Evolutionary conservation across 1,284 basidiomycete species (phyloP).

Genomic region (Sporisorium sorghi): DNA sequence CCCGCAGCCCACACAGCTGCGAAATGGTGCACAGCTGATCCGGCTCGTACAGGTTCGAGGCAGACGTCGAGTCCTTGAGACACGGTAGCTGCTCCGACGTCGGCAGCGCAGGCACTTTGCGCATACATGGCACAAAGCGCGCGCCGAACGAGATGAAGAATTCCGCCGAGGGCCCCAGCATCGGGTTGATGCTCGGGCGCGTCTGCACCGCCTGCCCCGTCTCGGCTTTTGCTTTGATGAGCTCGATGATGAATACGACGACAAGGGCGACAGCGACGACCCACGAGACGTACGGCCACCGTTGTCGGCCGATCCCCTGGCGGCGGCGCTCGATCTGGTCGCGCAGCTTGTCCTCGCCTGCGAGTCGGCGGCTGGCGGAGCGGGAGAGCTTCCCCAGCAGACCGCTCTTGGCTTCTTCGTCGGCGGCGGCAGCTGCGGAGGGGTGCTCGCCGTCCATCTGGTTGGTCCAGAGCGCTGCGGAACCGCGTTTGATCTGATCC

Average conservation of each 20-base stretch:
- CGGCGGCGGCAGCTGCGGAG: background rate
- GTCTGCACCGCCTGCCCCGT: constrained; percentile 69
- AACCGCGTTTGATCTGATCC: constrained; percentile 50
- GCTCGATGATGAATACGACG: constrained; percentile 70
- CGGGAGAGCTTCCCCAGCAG: constrained; percentile 39
- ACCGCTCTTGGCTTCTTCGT: constrained; percentile 43
- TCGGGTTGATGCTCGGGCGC: constrained; percentile 84
- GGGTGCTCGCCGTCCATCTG: constrained; percentile 27
- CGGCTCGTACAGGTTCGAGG: constrained; percentile 60
- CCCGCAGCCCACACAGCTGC: constrained; percentile 82
- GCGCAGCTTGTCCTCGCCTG: constrained; percentile 49
- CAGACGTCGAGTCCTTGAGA: constrained; percentile 72
- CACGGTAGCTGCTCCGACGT: constrained; percentile 75
- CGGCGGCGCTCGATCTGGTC: constrained; percentile 71
- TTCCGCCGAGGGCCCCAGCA: constrained; percentile 87
- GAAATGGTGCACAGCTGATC: constrained; percentile 79
- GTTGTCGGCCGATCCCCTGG: constrained; percentile 84
- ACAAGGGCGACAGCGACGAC: constrained; percentile 75
- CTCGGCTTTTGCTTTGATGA: constrained; percentile 58
- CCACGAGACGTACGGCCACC: constrained; percentile 76
- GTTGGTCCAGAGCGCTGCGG: constrained; percentile 35
- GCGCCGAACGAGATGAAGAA: constrained; percentile 88
- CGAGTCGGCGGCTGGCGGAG: constrained; percentile 14
- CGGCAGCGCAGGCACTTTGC: constrained; percentile 70
- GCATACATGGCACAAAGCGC: constrained; percentile 91